A percentile compares a stretch with the other conserved stretches of the same genome.
phyloP scores from a whole-genome alignment of 129 eudicot genomes.

The Mikania micrantha region DNA sequence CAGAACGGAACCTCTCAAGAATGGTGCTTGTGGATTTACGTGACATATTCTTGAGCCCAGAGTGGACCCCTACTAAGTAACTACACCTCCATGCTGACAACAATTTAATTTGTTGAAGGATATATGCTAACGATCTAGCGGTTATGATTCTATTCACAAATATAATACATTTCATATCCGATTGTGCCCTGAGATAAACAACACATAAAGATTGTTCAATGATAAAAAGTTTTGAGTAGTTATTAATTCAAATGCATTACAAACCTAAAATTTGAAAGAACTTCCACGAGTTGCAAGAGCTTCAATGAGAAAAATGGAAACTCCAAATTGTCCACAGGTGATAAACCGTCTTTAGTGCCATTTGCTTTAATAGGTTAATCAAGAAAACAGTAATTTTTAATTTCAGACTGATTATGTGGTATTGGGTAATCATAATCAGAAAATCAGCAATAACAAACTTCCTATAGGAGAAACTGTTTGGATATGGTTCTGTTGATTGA shows the following conservation, averaged over 20 bases:
- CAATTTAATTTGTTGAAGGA: slow-evolving; percentile 49
- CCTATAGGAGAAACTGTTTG: too few relatives aligned
- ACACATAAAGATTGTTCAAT: slow-evolving; percentile 12
- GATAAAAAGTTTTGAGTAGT: slow-evolving; percentile 10
- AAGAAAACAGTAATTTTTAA: background rate
- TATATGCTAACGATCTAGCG: slow-evolving; percentile 65
- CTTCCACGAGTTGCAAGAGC: slow-evolving; percentile 50
- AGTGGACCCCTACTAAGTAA: slow-evolving; percentile 79
- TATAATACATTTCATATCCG: slow-evolving; percentile 82
- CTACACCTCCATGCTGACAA: slow-evolving; percentile 78
- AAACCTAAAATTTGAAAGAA: slow-evolving; percentile 73
- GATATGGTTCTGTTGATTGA: background rate
- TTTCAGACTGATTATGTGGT: too few relatives aligned
- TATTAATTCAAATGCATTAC: slow-evolving; percentile 17
- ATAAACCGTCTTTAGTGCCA: slow-evolving; percentile 38
- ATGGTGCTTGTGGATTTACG: slow-evolving; percentile 55
- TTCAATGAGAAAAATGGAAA: slow-evolving; percentile 81
- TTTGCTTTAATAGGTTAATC: slow-evolving; percentile 28
- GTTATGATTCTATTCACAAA: slow-evolving; percentile 91
- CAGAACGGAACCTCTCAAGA: slow-evolving; percentile 77
- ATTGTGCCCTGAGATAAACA: slow-evolving; percentile 53
- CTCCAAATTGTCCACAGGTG: slow-evolving; percentile 37
- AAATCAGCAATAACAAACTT: background rate
- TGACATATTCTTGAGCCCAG: slow-evolving; percentile 68
- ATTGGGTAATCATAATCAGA: background rate